phyloP scores from a whole-genome alignment of 352 stramenopile genomes.

The Detonula confervacea region DNA sequence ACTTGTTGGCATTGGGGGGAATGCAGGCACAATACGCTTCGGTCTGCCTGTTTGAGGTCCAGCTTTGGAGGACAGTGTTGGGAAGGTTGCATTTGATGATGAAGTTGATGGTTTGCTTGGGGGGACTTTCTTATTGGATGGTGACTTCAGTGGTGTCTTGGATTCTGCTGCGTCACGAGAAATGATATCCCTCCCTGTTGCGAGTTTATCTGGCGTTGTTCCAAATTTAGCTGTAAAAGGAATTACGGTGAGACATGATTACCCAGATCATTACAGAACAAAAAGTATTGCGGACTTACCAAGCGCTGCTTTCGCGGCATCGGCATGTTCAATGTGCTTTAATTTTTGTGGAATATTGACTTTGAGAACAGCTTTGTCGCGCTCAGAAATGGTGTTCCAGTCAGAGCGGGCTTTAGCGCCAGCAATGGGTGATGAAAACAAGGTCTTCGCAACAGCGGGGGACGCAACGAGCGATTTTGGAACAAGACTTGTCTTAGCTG shows the following conservation, averaged over 20 bases:
- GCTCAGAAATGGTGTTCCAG: constrained; percentile 32
- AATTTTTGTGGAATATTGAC: constrained; percentile 58
- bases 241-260: background rate
- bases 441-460: constrained; percentile 39
- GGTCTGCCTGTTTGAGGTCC: constrained; percentile 16
- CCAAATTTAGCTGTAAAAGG: constrained; percentile 56
- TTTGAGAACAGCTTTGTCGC: constrained; percentile 25
- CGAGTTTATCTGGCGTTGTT: constrained; percentile 72
- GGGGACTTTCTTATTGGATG: constrained; percentile 19
- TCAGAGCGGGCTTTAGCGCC: constrained; percentile 18
- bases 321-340: constrained; percentile 55
- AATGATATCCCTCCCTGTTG: constrained; percentile 49
- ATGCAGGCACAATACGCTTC: constrained; percentile 35
- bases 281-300: constrained; percentile 23
- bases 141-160: constrained; percentile 52
- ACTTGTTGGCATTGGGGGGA: constrained; percentile 58
- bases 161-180: constrained; percentile 40
- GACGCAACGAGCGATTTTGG: constrained; percentile 5
- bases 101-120: constrained; percentile 11
- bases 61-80: background rate
- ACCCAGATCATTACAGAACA: constrained; percentile 17
- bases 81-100: constrained; percentile 15
- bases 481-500: constrained; percentile 13
- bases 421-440: constrained; percentile 51
- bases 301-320: constrained; percentile 62